phyloP scores from a whole-genome alignment of 805 yeast species.

The Metschnikowia drakensbergensis region DNA sequence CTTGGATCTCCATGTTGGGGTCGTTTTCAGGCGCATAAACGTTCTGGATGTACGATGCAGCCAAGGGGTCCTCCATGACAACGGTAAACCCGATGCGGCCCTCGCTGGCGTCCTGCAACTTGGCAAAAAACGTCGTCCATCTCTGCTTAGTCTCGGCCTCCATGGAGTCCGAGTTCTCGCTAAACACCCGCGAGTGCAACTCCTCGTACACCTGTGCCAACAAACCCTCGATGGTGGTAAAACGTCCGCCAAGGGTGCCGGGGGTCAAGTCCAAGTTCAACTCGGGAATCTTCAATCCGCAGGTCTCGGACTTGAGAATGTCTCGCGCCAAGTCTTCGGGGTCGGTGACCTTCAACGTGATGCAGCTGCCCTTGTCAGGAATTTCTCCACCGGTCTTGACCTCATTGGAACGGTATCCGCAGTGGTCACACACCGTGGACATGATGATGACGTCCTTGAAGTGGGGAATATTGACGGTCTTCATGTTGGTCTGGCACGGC shows the following conservation, averaged over 20 bases:
- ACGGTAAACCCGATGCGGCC: constrained; percentile 84
- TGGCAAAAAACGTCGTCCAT: constrained; percentile 78
- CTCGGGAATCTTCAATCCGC: constrained; percentile 84
- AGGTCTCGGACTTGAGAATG: constrained; percentile 89
- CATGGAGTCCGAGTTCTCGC: constrained; percentile 90
- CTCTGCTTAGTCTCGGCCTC: constrained; percentile 67
- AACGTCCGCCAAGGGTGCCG: constrained; percentile 97
- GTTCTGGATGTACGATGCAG: constrained; percentile 92
- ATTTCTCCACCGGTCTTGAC: constrained; percentile 98
- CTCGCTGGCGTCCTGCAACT: constrained; percentile 69
- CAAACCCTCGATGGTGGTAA: constrained; percentile 94
- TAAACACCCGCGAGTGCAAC: constrained; percentile 76
- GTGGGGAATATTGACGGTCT: constrained; percentile 93
- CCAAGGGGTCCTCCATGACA: constrained; percentile 89
- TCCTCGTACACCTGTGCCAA: constrained; percentile 87
- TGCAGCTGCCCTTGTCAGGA: constrained; percentile 76
- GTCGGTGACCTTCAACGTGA: constrained; percentile 73
- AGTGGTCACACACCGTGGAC: constrained; percentile 88
- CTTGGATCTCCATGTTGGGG: constrained; percentile 91
- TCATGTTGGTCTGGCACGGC: constrained; percentile 92
- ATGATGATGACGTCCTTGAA: constrained; percentile 95
- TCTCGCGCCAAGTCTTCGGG: constrained; percentile 93
- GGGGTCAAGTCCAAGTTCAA: constrained; percentile 85
- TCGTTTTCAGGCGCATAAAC: constrained; percentile 98
- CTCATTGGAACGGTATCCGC: constrained; percentile 96